A percentile compares a stretch with the other conserved stretches of the same genome.
Evolutionary conservation across 2,329 filamentous ascomycete genomes (phyloP).

Genomic region (Geoglossum cookeanum): DNA sequence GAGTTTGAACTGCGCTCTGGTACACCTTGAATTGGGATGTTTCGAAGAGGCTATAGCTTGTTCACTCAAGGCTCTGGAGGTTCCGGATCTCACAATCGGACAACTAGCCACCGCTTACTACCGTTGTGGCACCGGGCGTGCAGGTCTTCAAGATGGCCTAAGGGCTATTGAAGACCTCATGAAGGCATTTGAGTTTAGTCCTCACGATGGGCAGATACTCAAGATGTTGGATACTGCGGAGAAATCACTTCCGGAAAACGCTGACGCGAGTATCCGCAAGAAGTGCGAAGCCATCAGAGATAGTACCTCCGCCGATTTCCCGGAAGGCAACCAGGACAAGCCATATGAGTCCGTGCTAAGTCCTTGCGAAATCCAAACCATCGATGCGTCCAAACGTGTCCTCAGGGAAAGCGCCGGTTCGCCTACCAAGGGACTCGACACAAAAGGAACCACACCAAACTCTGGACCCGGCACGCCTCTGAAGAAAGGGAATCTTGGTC

Average conservation of each 20-base stretch:
- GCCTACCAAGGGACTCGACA: no score
- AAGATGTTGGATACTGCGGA: background rate
- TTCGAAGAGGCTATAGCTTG: background rate
- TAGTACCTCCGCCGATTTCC: background rate
- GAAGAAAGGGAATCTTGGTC: background rate
- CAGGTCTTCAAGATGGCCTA: background rate
- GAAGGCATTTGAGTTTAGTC: background rate
- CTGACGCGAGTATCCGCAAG: background rate
- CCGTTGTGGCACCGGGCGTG: background rate
- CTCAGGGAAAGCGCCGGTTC: background rate
- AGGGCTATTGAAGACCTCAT: background rate
- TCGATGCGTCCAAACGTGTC: background rate
- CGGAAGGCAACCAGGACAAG: background rate
- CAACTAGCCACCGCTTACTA: background rate
- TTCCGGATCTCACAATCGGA: background rate
- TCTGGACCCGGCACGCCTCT: background rate
- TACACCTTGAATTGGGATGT: background rate
- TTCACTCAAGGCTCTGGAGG: background rate
- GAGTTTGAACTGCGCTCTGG: background rate
- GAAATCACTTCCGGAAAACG: background rate
- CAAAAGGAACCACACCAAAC: background rate
- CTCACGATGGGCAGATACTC: background rate
- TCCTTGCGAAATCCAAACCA: background rate
- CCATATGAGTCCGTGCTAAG: background rate
- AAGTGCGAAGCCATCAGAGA: background rate